phyloP scores from a whole-genome alignment of 768 basidiomycete species.

The Cyclocybe cylindracea region DNA sequence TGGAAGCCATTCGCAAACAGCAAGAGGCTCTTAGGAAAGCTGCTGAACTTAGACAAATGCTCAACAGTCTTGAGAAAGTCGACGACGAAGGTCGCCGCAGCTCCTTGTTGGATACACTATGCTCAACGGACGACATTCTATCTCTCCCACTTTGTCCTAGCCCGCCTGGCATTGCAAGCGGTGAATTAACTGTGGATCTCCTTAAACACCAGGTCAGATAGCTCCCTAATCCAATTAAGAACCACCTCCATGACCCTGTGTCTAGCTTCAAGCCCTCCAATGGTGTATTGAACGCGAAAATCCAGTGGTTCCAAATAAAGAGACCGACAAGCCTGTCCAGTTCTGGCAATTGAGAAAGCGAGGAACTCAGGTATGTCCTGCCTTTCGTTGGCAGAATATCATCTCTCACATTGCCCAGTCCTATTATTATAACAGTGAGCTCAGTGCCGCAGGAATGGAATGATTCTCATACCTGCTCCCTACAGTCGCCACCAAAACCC shows the following conservation, averaged over 20 bases:
- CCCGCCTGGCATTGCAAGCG: slow-evolving; percentile 70
- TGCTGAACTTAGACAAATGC: slow-evolving; percentile 62
- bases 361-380: slow-evolving; percentile 48
- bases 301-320: slow-evolving; percentile 67
- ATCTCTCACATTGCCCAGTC: slow-evolving; percentile 29
- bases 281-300: slow-evolving; percentile 87
- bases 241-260: neutral
- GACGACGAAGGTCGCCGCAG: slow-evolving; percentile 74
- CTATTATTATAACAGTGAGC: slow-evolving; percentile 71
- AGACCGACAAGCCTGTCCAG: slow-evolving; percentile 76
- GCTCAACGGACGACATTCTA: slow-evolving; percentile 68
- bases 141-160: slow-evolving; percentile 68
- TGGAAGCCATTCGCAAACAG: slow-evolving; percentile 43
- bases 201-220: slow-evolving; percentile 75
- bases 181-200: slow-evolving; percentile 70
- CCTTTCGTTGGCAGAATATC: neutral
- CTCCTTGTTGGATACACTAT: slow-evolving; percentile 70
- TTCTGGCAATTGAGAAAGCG: slow-evolving; percentile 80
- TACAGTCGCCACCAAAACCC: slow-evolving; percentile 79
- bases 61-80: slow-evolving; percentile 71
- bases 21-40: slow-evolving; percentile 62
- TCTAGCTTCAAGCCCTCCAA: slow-evolving; percentile 76
- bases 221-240: neutral
- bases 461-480: neutral
- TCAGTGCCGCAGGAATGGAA: neutral